Evolutionary conservation across 768 basidiomycete genomes (phyloP), one percentile per base, ranked within the genome.

Genomic region (Boletus rex-veris): DNA sequence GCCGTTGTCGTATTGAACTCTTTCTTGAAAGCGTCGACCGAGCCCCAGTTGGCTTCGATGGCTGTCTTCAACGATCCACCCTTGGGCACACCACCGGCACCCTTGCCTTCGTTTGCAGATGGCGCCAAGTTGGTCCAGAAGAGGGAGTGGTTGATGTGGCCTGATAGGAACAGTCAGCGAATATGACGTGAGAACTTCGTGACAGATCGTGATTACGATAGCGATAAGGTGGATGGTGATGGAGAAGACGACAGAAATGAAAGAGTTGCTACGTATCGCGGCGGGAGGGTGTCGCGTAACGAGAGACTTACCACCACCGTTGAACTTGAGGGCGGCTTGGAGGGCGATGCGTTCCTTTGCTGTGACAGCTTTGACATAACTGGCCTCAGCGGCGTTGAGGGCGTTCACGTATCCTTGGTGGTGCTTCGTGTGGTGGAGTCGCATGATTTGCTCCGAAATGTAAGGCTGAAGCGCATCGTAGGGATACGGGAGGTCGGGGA

Each of bases 51-150:
- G 19, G 74, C 61, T 7, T 70, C 67, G 63, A 96, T 84, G 42
- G 86, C 84, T 0, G 71, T 55, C 72, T 86, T 90, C 66, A 93
- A 77, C 14, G 82, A 77, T 19, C 89, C 89, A 4, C 79, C 76
- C 36, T 72, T 73, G 64, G 89, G 75, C 7, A 66, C 67, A 45
- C 86, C 88, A 15, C 88, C 88, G 36, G 60, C 66, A 24, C 85
- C 86, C 65, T 82, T 83, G 60, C 75, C 69, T 60, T 77, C 75
- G 15, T 66, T 60, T 5, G 75, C 69, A 26, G 82, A 64, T 2
- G 90, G 90, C 3, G 92, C 85, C 51, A 97, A 79, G 78, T 94
- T 95, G 76, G 83, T 88, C 95, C 95, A 97, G 81, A 98, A 98
- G 54, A 95, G 84, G 48, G 92, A 89, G 77, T 93, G 92, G 75